These are phyloP conservation scores for Penicillium roqueforti DNA, from an alignment of 495 filamentous ascomycete species.

Conservation along the genomic window DNA sequence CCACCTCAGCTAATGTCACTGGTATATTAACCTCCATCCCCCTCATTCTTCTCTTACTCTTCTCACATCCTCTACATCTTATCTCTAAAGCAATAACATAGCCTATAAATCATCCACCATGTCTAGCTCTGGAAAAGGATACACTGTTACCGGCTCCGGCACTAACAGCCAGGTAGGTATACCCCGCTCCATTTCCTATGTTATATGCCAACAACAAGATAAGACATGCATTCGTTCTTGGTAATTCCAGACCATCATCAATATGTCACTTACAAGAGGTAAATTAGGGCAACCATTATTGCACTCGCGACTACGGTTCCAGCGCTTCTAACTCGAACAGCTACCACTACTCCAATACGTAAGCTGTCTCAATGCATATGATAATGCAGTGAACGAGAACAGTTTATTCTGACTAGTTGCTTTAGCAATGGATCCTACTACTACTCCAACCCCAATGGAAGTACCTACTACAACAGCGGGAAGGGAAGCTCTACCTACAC, in stretches of 20 bases:
- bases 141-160: slow-evolving; percentile 39
- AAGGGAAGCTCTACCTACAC: slow-evolving; percentile 38
- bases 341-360: slow-evolving; percentile 52
- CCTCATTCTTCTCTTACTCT: background rate
- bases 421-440: slow-evolving; percentile 48
- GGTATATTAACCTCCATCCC: background rate
- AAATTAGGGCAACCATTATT: slow-evolving; percentile 49
- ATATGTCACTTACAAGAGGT: background rate
- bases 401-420: background rate
- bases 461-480: slow-evolving; percentile 48
- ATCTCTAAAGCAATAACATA: background rate
- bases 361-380: background rate
- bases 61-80: background rate
- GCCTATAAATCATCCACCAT: slow-evolving; percentile 12
- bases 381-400: background rate
- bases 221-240: background rate
- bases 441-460: slow-evolving; percentile 50
- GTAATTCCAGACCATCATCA: background rate
- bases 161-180: slow-evolving; percentile 49
- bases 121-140: slow-evolving; percentile 30
- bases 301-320: slow-evolving; percentile 45
- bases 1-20: background rate
- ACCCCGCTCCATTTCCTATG: background rate
- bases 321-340: slow-evolving; percentile 38
- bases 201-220: background rate